Percentiles rank a stretch among this genome's conserved stretches.
These are phyloP conservation scores for Coemansia aciculifera DNA, from an alignment of 192 early-diverging fungal species.

Conservation along the genomic window DNA sequence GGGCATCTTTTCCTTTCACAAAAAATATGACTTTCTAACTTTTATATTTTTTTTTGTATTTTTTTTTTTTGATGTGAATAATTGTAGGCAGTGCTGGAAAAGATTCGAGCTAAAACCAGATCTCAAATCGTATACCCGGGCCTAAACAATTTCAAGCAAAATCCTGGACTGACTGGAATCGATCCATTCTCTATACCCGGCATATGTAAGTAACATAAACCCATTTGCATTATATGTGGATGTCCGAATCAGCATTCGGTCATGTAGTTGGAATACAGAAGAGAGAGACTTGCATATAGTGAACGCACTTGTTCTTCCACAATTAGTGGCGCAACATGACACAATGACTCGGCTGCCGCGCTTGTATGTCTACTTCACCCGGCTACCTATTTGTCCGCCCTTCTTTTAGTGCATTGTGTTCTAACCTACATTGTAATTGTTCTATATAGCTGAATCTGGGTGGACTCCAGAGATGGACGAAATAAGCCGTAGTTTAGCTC, in stretches of 20 bases:
- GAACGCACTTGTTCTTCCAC: not conserved
- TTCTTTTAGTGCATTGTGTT: not conserved
- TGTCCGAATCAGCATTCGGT: not conserved
- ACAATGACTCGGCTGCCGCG: not conserved
- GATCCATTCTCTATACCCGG: slow-evolving; percentile 89
- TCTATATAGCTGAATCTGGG: slow-evolving; percentile 71
- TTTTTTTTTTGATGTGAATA: not conserved
- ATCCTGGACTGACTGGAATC: slow-evolving; percentile 50
- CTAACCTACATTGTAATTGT: not conserved
- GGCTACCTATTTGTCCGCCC: not conserved
- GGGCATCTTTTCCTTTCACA: not conserved
- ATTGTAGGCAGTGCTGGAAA: slow-evolving; percentile 75
- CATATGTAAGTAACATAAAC: slow-evolving; percentile 52
- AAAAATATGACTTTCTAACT: not conserved
- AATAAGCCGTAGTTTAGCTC: slow-evolving; percentile 37
- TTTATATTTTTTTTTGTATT: not conserved
- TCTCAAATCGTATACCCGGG: slow-evolving; percentile 83
- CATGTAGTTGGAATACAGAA: not conserved
- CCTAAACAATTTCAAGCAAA: slow-evolving; percentile 66
- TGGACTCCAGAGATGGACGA: slow-evolving; percentile 91
- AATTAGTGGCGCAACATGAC: not conserved
- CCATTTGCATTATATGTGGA: not conserved
- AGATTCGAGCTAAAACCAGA: slow-evolving; percentile 72
- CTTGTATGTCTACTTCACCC: not conserved
- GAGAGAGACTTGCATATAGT: not conserved